These are phyloP conservation scores for Obba rivulosa DNA, from an alignment of 768 basidiomycete genomes.

Conservation along the genomic window DNA sequence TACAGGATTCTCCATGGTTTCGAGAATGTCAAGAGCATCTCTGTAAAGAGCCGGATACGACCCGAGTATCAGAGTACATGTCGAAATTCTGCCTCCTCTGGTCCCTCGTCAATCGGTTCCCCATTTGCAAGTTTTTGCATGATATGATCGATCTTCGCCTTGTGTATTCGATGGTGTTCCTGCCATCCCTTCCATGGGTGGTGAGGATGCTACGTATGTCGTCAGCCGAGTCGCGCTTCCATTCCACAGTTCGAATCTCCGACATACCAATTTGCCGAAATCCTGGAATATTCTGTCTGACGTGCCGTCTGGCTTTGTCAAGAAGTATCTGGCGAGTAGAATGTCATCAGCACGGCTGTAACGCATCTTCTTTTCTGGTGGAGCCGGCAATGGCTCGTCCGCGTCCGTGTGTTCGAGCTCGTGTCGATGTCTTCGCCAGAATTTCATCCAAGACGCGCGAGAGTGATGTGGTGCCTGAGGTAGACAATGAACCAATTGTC, in stretches of 20 bases:
- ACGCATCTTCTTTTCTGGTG: constrained; percentile 84
- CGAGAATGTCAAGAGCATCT: no score
- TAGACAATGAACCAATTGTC: not conserved
- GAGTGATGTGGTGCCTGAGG: constrained; percentile 81
- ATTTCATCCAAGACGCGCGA: constrained; percentile 93
- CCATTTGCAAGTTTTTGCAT: constrained; percentile 57
- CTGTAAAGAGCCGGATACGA: no score
- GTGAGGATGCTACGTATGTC: constrained; percentile 58
- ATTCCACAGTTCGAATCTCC: constrained; percentile 2
- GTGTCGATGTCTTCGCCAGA: constrained; percentile 84
- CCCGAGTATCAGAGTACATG: no score
- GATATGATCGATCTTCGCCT: constrained; percentile 78
- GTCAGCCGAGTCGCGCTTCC: no score
- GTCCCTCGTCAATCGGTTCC: constrained; percentile 39
- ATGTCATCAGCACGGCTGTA: constrained; percentile 79
- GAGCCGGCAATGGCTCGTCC: constrained; percentile 66
- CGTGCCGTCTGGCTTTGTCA: constrained; percentile 69
- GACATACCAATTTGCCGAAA: constrained; percentile 63
- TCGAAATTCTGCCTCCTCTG: constrained; percentile 7
- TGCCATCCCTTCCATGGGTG: constrained; percentile 97
- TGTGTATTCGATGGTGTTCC: constrained; percentile 86
- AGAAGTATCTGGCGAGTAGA: constrained; percentile 71
- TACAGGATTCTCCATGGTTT: no score
- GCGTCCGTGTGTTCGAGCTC: constrained; percentile 63
- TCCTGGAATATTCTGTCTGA: constrained; percentile 81